Evolutionary conservation across 768 basidiomycete genomes (phyloP).

Genomic region (Erythrobasidium yunnanense): DNA sequence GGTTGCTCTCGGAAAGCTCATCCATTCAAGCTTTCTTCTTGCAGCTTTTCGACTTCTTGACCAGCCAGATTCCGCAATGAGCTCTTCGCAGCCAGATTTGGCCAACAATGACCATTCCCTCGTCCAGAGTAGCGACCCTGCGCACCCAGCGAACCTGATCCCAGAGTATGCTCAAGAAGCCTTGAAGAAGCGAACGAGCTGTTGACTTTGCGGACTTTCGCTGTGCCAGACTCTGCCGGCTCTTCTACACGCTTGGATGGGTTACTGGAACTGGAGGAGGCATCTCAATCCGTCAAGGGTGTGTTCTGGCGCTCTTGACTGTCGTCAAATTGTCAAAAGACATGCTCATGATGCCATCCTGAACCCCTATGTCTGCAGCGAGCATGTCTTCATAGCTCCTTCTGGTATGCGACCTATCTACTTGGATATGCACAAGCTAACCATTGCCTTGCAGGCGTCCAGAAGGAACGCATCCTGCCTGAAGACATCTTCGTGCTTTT

Average conservation of each 20-base stretch:
- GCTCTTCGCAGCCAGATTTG: not conserved
- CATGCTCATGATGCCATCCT: not conserved
- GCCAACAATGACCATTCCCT: constrained; percentile 38
- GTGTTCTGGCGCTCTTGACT: constrained; percentile 11
- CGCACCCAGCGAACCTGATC: constrained; percentile 80
- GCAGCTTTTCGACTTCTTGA: not conserved
- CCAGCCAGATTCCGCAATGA: not conserved
- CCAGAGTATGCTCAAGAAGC: constrained; percentile 46
- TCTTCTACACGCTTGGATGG: constrained; percentile 81
- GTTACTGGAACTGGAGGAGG: constrained; percentile 71
- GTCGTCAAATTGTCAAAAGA: not conserved
- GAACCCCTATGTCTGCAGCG: not conserved
- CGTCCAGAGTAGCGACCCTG: constrained; percentile 40
- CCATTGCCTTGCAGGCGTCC: constrained; percentile 62
- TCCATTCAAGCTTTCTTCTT: too few relatives aligned
- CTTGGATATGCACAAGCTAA: not conserved
- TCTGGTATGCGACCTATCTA: not conserved
- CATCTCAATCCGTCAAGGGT: constrained; percentile 36
- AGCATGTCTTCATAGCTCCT: constrained; percentile 19
- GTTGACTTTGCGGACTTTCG: not conserved
- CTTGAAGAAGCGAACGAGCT: not conserved
- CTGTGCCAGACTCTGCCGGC: constrained; percentile 50
- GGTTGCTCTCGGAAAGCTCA: too few relatives aligned
- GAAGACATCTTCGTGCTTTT: constrained; percentile 79
- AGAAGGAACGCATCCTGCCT: constrained; percentile 75